These are phyloP conservation scores for Tieghemostelium lacteum DNA, from an alignment of 78 protist genomes.

Conservation along the genomic window DNA sequence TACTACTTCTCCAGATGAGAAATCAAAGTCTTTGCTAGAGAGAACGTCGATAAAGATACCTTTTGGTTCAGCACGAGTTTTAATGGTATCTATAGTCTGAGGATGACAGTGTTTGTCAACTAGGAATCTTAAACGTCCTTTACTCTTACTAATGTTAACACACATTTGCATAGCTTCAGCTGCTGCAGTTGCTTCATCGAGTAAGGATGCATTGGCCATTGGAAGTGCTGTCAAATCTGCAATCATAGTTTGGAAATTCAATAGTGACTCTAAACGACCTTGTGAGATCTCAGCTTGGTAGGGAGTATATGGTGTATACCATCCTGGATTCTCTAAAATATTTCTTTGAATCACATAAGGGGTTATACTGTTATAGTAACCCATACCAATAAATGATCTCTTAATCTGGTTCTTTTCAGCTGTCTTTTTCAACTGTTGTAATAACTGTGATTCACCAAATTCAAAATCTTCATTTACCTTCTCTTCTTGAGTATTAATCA, in stretches of 20 bases:
- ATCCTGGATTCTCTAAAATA: conserved; percentile 97
- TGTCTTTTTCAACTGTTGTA: not conserved
- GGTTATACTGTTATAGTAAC: conserved; percentile 83
- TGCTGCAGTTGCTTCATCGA: conserved; percentile 97
- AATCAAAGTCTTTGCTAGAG: conserved; percentile 60
- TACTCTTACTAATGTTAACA: conserved; percentile 40
- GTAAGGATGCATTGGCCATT: conserved; percentile 96
- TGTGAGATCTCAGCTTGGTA: conserved; percentile 99
- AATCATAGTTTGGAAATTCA: conserved; percentile 97
- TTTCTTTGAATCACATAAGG: conserved; percentile 97
- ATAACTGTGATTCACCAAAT: conserved; percentile 49
- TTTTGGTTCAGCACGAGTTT: conserved; percentile 89
- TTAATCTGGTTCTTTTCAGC: conserved; percentile 36
- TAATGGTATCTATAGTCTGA: conserved; percentile 91
- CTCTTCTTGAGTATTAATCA: conserved; percentile 17
- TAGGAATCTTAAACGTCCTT: conserved; percentile 74
- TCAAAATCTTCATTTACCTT: not conserved
- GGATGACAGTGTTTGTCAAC: conserved; percentile 87
- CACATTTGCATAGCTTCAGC: conserved; percentile 97
- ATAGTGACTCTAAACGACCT: conserved; percentile 97
- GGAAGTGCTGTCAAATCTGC: conserved; percentile 93
- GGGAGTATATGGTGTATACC: conserved; percentile 99
- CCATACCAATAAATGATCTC: conserved; percentile 88
- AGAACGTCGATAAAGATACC: conserved; percentile 81
- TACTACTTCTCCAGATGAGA: conserved; percentile 41